Percentiles rank a stretch among this genome's conserved stretches.
phyloP scores from a whole-genome alignment of 352 stramenopile genomes.

The Pythium volutum region DNA sequence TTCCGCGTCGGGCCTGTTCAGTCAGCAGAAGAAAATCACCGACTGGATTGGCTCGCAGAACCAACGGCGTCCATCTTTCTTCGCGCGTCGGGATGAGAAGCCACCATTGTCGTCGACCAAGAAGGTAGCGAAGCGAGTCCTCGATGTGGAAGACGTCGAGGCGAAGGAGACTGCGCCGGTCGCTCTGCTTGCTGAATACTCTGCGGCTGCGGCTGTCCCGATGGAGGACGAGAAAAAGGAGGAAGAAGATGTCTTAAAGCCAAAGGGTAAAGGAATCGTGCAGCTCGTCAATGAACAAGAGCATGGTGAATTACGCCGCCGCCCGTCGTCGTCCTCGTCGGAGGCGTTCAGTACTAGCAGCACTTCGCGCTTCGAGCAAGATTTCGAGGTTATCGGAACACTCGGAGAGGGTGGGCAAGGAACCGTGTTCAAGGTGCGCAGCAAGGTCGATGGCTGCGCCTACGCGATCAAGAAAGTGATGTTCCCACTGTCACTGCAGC shows the following conservation, averaged over 20 bases:
- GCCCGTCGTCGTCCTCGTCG: conserved; percentile 6
- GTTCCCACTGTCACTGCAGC: conserved; percentile 38
- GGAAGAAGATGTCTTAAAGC: not conserved
- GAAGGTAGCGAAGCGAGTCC: conserved; percentile 8
- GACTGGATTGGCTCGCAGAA: conserved; percentile 47
- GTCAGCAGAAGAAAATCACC: conserved; percentile 45
- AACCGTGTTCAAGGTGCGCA: conserved; percentile 71
- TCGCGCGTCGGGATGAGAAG: conserved; percentile 22
- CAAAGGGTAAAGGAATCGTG: conserved; percentile 7
- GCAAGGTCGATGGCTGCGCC: conserved; percentile 61
- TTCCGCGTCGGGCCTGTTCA: conserved; percentile 30
- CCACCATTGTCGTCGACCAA: not conserved
- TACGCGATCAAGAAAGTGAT: conserved; percentile 82
- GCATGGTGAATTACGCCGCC: not conserved
- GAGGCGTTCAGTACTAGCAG: conserved; percentile 8
- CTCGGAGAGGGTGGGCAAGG: conserved; percentile 74
- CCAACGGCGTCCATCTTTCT: conserved; percentile 25
- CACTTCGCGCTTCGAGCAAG: conserved; percentile 54
- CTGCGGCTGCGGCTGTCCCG: not conserved
- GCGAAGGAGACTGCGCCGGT: conserved; percentile 7
- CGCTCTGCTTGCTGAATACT: conserved; percentile 20
- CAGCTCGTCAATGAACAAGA: conserved; percentile 19
- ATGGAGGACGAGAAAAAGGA: not conserved
- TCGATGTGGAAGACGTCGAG: conserved; percentile 17
- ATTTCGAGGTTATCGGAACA: conserved; percentile 66